Evolutionary conservation across 495 filamentous ascomycete genomes (phyloP).

Genomic region (Penicillium parvum): DNA sequence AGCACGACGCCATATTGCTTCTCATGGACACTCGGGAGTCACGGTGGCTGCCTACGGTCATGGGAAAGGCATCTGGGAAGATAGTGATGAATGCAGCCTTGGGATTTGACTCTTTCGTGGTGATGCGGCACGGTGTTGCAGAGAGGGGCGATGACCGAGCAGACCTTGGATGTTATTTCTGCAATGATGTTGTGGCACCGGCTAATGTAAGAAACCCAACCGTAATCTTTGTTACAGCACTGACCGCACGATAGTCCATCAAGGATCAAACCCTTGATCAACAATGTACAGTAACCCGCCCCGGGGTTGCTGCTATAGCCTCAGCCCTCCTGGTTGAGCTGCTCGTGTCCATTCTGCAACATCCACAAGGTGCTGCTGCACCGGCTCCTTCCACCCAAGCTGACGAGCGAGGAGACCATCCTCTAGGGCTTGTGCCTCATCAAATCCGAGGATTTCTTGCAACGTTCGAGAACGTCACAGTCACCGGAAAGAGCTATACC

Average conservation of each 20-base stretch:
- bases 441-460: constrained; percentile 90
- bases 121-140: constrained; percentile 85
- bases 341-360: constrained; percentile 81
- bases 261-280: constrained; percentile 94
- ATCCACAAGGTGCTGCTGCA: constrained; percentile 59
- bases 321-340: constrained; percentile 91
- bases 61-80: constrained; percentile 89
- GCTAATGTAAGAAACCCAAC: constrained; percentile 68
- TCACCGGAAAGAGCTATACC: constrained; percentile 78
- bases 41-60: constrained; percentile 94
- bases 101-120: constrained; percentile 93
- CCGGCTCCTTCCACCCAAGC: constrained; percentile 52
- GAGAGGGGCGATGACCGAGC: constrained; percentile 27
- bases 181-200: constrained; percentile 94
- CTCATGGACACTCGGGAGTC: constrained; percentile 96
- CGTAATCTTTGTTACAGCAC: constrained; percentile 9
- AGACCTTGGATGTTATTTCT: constrained; percentile 94
- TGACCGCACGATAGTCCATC: constrained; percentile 64
- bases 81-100: constrained; percentile 95
- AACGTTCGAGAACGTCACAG: constrained; percentile 75
- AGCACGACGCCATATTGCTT: constrained; percentile 89
- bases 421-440: constrained; percentile 85
- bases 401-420: constrained; percentile 62
- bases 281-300: constrained; percentile 95
- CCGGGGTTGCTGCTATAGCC: constrained; percentile 86